phyloP scores from a whole-genome alignment of 129 eudicot genomes.

The Heracleum sosnowskyi region DNA sequence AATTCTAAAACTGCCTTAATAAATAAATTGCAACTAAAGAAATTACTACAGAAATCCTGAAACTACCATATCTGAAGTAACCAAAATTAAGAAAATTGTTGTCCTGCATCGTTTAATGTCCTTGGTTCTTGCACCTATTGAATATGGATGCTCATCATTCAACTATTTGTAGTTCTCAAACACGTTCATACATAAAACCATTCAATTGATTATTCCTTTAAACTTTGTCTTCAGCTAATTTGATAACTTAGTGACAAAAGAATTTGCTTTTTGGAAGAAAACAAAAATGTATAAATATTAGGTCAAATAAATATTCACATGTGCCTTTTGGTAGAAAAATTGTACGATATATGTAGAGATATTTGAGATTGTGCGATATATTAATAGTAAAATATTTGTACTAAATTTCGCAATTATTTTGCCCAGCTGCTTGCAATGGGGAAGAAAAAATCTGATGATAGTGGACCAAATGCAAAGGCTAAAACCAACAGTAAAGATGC shows the following conservation, averaged over 20 bases:
- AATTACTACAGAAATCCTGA: too few species aligned
- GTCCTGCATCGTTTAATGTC: too few species aligned
- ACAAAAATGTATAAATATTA: too few species aligned
- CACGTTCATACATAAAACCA: not conserved
- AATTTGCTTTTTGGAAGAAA: too few species aligned
- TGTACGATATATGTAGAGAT: too few species aligned
- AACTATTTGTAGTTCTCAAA: not conserved
- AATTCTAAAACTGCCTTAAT: too few species aligned
- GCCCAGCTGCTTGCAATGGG: conserved; percentile 36
- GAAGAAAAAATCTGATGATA: conserved; percentile 59
- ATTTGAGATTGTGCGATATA: too few species aligned
- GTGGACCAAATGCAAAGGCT: conserved; percentile 30
- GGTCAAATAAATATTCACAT: not conserved
- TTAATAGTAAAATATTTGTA: not conserved
- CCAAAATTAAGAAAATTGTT: too few species aligned
- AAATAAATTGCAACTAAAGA: too few species aligned
- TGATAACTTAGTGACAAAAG: not conserved
- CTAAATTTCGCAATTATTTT: not conserved
- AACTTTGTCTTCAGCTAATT: not conserved
- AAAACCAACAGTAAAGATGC: conserved; percentile 35
- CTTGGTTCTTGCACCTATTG: not conserved
- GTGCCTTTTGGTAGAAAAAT: not conserved
- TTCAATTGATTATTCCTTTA: too few species aligned
- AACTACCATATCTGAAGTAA: too few species aligned
- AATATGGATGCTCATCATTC: too few species aligned